Evolutionary conservation across 2,329 filamentous ascomycete species (phyloP).

Genomic region (Neofusicoccum umdonicola): DNA sequence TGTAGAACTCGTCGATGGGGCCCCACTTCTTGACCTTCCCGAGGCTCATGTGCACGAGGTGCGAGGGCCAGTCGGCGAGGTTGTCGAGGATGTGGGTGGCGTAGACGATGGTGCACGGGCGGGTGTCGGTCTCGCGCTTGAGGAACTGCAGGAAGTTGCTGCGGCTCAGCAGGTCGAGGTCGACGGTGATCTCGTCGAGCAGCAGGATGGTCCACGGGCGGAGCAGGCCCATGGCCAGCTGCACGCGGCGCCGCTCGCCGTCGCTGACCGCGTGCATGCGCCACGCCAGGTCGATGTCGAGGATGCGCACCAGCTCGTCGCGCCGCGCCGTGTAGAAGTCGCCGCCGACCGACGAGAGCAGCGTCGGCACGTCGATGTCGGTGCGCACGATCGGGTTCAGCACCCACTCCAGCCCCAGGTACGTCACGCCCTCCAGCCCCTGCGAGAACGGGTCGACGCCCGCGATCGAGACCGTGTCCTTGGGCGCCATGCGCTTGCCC

Average conservation of each 20-base stretch:
- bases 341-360: slow-evolving; percentile 82
- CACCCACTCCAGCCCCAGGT: slow-evolving; percentile 97
- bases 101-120: slow-evolving; percentile 90
- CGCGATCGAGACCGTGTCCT: slow-evolving; percentile 69
- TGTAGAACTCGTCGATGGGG: slow-evolving; percentile 66
- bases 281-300: slow-evolving; percentile 91
- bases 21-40: slow-evolving; percentile 88
- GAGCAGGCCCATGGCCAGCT: slow-evolving; percentile 92
- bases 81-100: slow-evolving; percentile 98
- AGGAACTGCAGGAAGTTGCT: slow-evolving; percentile 84
- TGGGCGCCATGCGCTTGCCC: slow-evolving; percentile 87
- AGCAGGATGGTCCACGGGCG: slow-evolving; percentile 88
- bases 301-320: slow-evolving; percentile 81
- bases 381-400: slow-evolving; percentile 93
- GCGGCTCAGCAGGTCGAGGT: slow-evolving; percentile 83
- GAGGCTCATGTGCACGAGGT: slow-evolving; percentile 92
- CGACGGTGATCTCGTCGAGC: slow-evolving; percentile 95
- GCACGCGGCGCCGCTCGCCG: slow-evolving; percentile 85
- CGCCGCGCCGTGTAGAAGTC: slow-evolving; percentile 68
- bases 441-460: slow-evolving; percentile 90
- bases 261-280: slow-evolving; percentile 95
- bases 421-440: slow-evolving; percentile 88
- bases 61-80: slow-evolving; percentile 88
- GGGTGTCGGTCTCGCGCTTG: slow-evolving; percentile 77
- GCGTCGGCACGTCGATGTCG: slow-evolving; percentile 86